These are phyloP conservation scores for Talaromyces marneffei DNA, from an alignment of 2,329 filamentous ascomycete species.

Conservation along the genomic window DNA sequence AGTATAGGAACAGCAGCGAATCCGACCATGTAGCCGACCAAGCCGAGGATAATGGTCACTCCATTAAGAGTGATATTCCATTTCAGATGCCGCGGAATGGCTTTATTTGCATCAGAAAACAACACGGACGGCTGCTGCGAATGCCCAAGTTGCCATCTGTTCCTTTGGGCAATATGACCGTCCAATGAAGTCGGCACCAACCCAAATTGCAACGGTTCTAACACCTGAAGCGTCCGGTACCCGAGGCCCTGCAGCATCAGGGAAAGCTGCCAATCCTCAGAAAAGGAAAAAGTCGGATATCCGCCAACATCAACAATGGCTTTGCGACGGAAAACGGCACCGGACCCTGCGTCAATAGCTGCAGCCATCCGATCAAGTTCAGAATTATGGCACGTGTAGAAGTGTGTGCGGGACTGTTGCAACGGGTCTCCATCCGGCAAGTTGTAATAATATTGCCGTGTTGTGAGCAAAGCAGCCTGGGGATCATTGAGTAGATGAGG, in stretches of 20 bases:
- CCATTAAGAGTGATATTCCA: constrained; percentile 22
- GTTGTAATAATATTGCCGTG: constrained; percentile 32
- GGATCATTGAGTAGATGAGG: constrained; percentile 29
- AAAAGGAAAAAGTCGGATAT: constrained; percentile 31
- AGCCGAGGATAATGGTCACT: constrained; percentile 18
- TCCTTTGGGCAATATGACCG: constrained; percentile 31
- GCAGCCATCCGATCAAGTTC: constrained; percentile 24
- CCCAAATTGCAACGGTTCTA: constrained; percentile 30
- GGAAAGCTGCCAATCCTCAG: constrained; percentile 32
- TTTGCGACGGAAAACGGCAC: constrained; percentile 29
- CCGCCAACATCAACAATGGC: constrained; percentile 27
- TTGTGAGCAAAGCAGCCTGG: constrained; percentile 27
- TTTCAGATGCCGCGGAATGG: constrained; percentile 13
- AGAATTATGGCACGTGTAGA: constrained; percentile 30
- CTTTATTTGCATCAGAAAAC: neutral
- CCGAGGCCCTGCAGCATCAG: constrained; percentile 27
- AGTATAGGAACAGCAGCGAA: constrained; percentile 21
- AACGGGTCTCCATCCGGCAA: constrained; percentile 28
- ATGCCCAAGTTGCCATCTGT: constrained; percentile 35
- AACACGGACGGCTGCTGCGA: constrained; percentile 20
- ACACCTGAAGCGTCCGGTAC: constrained; percentile 25
- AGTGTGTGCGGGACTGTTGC: constrained; percentile 27
- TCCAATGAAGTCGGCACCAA: constrained; percentile 31
- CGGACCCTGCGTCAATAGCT: constrained; percentile 32
- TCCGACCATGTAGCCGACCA: constrained; percentile 16